Percentiles rank a stretch among this genome's conserved stretches.
Conservation (phyloP, 768 basidiomycete genomes). For the Psilocybe cyanescens region DNA sequence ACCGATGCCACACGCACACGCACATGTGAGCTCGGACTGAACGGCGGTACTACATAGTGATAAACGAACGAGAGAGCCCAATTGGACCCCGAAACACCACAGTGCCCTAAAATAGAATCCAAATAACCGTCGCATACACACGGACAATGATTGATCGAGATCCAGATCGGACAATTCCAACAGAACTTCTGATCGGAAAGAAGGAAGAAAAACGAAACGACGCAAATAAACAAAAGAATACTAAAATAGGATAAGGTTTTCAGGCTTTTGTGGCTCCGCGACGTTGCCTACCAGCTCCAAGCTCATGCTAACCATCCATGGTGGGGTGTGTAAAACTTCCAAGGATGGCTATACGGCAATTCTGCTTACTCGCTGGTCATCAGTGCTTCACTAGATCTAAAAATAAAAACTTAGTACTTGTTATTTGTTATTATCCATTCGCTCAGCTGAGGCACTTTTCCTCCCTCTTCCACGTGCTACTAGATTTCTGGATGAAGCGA, state of each 20-base stretch:
- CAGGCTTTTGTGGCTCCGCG: slow-evolving; percentile 8
- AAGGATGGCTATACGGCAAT: too few species aligned
- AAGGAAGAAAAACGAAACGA: neutral
- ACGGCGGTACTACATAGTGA: neutral
- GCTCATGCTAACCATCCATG: neutral
- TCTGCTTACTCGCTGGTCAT: too few species aligned
- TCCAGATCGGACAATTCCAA: slow-evolving; percentile 30
- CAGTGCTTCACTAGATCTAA: too few species aligned
- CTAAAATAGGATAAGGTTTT: slow-evolving; percentile 15
- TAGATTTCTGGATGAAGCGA: slow-evolving; percentile 1
- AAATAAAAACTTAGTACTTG: neutral
- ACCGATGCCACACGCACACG: neutral
- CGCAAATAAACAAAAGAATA: slow-evolving; percentile 4
- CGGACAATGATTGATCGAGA: slow-evolving; percentile 23
- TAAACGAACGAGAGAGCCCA: neutral
- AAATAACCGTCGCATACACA: neutral
- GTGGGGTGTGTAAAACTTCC: too few species aligned
- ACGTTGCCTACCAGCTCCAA: neutral
- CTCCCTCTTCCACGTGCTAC: slow-evolving; percentile 6
- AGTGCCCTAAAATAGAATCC: neutral
- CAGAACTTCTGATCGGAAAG: slow-evolving; percentile 48
- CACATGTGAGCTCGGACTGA: too few species aligned
- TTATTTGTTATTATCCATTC: too few species aligned
- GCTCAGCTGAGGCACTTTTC: slow-evolving; percentile 2
- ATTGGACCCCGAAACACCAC: neutral